These are phyloP conservation scores for Cladophialophora chaetospira DNA, from an alignment of 2,329 filamentous ascomycete genomes.

Conservation along the genomic window DNA sequence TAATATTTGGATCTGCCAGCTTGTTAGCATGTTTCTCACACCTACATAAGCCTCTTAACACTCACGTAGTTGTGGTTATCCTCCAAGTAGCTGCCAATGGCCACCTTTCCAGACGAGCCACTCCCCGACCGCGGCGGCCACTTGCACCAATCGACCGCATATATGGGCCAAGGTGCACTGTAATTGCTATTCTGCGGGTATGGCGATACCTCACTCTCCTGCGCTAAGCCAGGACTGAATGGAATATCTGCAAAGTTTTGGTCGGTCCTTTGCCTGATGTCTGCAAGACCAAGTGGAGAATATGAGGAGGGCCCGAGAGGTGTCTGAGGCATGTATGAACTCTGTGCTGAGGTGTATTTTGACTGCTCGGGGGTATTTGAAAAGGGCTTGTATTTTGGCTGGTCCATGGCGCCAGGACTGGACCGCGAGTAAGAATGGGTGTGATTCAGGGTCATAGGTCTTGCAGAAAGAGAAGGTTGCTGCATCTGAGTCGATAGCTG, in stretches of 20 bases:
- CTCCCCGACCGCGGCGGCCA: conserved; percentile 74
- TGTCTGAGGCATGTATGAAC: conserved; percentile 55
- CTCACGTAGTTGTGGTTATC: conserved; percentile 94
- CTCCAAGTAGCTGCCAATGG: conserved; percentile 93
- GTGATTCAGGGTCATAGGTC: conserved; percentile 65
- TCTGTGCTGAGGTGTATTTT: conserved; percentile 61
- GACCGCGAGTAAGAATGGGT: conserved; percentile 81
- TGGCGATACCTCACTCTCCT: conserved; percentile 68
- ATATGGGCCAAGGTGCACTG: conserved; percentile 89
- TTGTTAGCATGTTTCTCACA: conserved; percentile 4
- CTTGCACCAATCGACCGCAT: conserved; percentile 99
- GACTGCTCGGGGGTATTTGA: conserved; percentile 61
- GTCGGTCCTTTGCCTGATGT: conserved; percentile 85
- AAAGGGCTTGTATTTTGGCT: conserved; percentile 64
- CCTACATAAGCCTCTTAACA: background rate
- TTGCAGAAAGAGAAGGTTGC: conserved; percentile 59
- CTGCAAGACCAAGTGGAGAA: conserved; percentile 85
- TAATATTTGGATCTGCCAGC: conserved; percentile 87
- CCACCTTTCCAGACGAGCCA: conserved; percentile 82
- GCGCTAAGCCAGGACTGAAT: conserved; percentile 58
- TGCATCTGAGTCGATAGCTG: conserved; percentile 49
- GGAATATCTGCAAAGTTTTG: conserved; percentile 74
- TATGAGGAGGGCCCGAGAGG: conserved; percentile 68
- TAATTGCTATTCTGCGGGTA: conserved; percentile 83
- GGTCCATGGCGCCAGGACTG: conserved; percentile 68